Evolutionary conservation across 352 stramenopile species (phyloP).

Genomic region (Globisporangium barbulae): DNA sequence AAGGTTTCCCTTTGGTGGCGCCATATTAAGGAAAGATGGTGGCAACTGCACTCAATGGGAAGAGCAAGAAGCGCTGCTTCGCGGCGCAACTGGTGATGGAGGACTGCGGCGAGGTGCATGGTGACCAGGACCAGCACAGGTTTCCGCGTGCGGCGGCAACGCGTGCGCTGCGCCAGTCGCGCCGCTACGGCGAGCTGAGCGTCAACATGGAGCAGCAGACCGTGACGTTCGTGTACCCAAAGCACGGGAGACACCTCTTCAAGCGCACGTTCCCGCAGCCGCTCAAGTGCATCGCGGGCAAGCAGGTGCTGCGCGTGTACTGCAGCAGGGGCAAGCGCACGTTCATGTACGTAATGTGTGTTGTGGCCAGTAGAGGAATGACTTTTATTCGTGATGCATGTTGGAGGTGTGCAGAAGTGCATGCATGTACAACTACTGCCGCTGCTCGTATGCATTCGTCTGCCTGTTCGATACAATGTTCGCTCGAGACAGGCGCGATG

Average conservation of each 20-base stretch:
- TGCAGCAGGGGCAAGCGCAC: constrained; percentile 36
- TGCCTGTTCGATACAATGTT: constrained; percentile 7
- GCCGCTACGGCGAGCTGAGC: constrained; percentile 36
- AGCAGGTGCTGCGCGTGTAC: constrained; percentile 40
- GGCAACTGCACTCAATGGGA: background rate
- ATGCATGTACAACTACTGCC: too few species aligned
- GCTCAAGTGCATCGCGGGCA: constrained; percentile 39
- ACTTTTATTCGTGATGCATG: background rate
- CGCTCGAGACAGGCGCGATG: background rate
- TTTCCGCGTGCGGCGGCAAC: background rate
- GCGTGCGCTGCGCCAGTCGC: constrained; percentile 27
- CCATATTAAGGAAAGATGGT: background rate
- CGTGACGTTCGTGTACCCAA: constrained; percentile 43
- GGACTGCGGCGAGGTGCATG: background rate
- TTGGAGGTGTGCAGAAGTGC: background rate
- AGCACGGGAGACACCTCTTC: constrained; percentile 30
- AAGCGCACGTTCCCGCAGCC: constrained; percentile 50
- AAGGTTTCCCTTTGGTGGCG: background rate
- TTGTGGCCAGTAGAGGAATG: background rate
- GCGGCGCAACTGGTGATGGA: constrained; percentile 14
- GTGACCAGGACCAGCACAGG: background rate
- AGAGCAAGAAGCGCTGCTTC: constrained; percentile 9
- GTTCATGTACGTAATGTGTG: constrained; percentile 38
- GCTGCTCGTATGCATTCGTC: background rate
- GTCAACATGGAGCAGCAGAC: constrained; percentile 31